Base-by-base conservation (phyloP, 495 filamentous ascomycete genomes). In the Penicillium argentinense region DNA sequence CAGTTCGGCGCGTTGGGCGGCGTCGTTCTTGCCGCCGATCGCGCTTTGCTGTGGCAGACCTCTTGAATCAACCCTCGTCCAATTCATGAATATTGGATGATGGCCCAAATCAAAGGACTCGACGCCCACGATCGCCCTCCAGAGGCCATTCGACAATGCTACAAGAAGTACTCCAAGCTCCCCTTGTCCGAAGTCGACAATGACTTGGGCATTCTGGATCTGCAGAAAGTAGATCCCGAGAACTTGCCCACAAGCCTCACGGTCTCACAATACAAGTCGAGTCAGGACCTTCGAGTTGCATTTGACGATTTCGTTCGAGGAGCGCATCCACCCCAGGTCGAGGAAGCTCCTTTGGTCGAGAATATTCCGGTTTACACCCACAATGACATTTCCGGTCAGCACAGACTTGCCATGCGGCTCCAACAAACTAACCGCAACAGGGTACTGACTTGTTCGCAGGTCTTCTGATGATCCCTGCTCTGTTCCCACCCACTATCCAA, bases 61-160 rank as follows among this genome's bases (percentile, higher is more conserved):
- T n/a, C n/a, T n/a, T n/a, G n/a, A n/a, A n/a, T n/a, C n/a, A n/a
- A n/a, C n/a, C n/a, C n/a, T n/a, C n/a, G n/a, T n/a, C n/a, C n/a
- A n/a, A n/a, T n/a, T n/a, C n/a, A n/a, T n/a, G n/a, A n/a, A 0
- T 24, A 27, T 12, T 21, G 13, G 17, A 21, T 28, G 18, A 73
- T 73, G 70, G 64, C 66, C 16, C 65, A 63, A 14, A 71, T 73
- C 36, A 65, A 62, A 54, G 74, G 72, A 4, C 69, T 89, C 8
- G 82, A 90, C 61, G 80, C 88, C 22, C 79, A 87, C 57, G 78
- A 86, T 62, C 78, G 75, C 41, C 86, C 88, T 14, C 87, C 88
- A 9, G 78, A 85, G 26, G 60, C 68, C 16, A 66, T 95, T 34
- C 76, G 78, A 29, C 66, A 69, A 28, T 61, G 80, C 33, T 91